phyloP scores from a whole-genome alignment of 2,329 filamentous ascomycete species.

The Aspergillus quadrilineatus region DNA sequence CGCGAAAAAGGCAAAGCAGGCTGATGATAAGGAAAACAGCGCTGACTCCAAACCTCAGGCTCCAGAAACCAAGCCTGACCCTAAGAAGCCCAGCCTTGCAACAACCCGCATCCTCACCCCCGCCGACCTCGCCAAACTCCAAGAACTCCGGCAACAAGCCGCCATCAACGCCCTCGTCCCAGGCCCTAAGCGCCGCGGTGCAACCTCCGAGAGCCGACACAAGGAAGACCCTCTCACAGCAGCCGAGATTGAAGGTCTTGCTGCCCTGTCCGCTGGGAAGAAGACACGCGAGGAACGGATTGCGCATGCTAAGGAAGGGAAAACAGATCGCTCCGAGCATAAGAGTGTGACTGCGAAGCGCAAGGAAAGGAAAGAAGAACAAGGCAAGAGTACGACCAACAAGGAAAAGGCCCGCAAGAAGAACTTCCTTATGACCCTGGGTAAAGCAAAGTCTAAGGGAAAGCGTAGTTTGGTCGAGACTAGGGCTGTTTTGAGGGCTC shows the following conservation, averaged over 20 bases:
- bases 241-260: constrained; percentile 84
- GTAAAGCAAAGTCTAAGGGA: constrained; percentile 92
- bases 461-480: constrained; percentile 91
- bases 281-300: constrained; percentile 86
- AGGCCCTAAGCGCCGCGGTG: constrained; percentile 42
- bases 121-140: constrained; percentile 90
- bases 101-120: constrained; percentile 92
- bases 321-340: constrained; percentile 74
- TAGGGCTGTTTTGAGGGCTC: constrained; percentile 73
- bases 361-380: constrained; percentile 79
- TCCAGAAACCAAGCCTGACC: constrained; percentile 23
- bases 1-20: constrained; percentile 63
- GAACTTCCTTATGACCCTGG: constrained; percentile 98
- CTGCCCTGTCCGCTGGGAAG: constrained; percentile 69
- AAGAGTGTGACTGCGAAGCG: constrained; percentile 80
- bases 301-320: constrained; percentile 77
- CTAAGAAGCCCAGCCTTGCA: constrained; percentile 62
- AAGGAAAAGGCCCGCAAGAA: constrained; percentile 95
- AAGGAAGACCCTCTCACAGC: constrained; percentile 87
- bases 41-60: constrained; percentile 39
- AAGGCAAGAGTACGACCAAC: constrained; percentile 96
- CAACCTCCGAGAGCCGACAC: constrained; percentile 58
- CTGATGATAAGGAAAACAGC: constrained; percentile 38
- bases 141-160: constrained; percentile 76
- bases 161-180: constrained; percentile 65